These are phyloP conservation scores for Desmodesmus armatus DNA, from an alignment of 139 green algal genomes.

Conservation along the genomic window DNA sequence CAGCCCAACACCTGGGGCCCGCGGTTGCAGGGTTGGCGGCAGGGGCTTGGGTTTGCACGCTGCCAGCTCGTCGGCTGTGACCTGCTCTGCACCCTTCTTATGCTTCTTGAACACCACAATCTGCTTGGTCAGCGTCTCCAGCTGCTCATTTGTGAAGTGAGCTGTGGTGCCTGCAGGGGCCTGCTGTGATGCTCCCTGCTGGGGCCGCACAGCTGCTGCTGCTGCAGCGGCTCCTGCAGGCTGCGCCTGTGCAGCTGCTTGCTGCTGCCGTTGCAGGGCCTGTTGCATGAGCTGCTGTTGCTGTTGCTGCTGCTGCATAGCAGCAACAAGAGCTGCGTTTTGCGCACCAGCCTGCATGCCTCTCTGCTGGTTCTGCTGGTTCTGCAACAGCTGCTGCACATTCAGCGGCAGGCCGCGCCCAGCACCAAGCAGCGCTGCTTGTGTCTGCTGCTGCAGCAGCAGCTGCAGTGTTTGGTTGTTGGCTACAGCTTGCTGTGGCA, in stretches of 20 bases:
- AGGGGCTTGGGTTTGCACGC: conserved; percentile 43
- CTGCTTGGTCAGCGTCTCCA: conserved; percentile 59
- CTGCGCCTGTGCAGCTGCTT: background rate
- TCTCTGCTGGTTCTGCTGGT: conserved; percentile 19
- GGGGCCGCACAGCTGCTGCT: background rate
- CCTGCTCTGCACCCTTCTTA: conserved; percentile 50
- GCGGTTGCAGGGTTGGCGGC: conserved; percentile 2
- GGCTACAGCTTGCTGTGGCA: background rate
- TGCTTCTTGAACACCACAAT: conserved; percentile 66
- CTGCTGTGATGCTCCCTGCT: background rate
- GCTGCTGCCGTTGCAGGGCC: conserved; percentile 1
- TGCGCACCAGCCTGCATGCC: conserved; percentile 1
- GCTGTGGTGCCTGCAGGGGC: conserved; percentile 34
- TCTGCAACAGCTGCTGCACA: conserved; percentile 14
- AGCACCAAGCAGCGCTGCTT: background rate
- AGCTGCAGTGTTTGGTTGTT: background rate
- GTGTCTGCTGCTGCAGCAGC: background rate
- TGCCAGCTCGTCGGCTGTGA: background rate
- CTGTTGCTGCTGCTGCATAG: background rate
- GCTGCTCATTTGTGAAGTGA: conserved; percentile 66
- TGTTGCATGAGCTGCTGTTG: conserved; percentile 18
- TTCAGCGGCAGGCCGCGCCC: background rate
- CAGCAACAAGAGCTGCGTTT: background rate
- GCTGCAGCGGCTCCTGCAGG: conserved; percentile 9
- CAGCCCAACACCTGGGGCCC: background rate